Evolutionary conservation across 2,329 filamentous ascomycete species (phyloP).

Genomic region (Trichoderma simmonsii): DNA sequence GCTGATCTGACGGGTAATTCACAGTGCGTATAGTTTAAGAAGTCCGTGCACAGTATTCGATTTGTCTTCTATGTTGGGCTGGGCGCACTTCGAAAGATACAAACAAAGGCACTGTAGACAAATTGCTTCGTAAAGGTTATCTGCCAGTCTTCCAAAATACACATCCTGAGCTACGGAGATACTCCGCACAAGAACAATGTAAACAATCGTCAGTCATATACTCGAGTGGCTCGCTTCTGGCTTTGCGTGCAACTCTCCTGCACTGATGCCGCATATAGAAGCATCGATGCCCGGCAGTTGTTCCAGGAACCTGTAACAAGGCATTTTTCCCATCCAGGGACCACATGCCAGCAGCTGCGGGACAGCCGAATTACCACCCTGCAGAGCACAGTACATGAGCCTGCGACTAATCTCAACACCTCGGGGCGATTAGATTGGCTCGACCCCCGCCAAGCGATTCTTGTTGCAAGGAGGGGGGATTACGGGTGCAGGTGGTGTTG

Average conservation of each 20-base stretch:
- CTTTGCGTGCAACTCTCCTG: neutral
- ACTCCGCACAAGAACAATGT: neutral
- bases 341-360: conserved; percentile 4
- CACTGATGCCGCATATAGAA: conserved; percentile 15
- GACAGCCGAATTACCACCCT: neutral
- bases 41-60: neutral
- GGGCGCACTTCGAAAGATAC: neutral
- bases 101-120: neutral
- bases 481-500: neutral
- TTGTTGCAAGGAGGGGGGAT: neutral
- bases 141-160: neutral
- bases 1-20: neutral
- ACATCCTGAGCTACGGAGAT: neutral
- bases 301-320: conserved; percentile 3
- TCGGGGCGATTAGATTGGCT: neutral
- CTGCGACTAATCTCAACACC: neutral
- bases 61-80: neutral
- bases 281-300: conserved; percentile 10
- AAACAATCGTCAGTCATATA: neutral
- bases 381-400: neutral
- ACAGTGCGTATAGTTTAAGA: neutral
- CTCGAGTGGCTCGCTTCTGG: neutral
- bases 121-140: neutral
- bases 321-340: neutral
- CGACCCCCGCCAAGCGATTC: neutral